A percentile compares a stretch with the other conserved stretches of the same genome.
Evolutionary conservation across 805 yeast genomes (phyloP).

Genomic region (Wickerhamomyces rabaulensis): DNA sequence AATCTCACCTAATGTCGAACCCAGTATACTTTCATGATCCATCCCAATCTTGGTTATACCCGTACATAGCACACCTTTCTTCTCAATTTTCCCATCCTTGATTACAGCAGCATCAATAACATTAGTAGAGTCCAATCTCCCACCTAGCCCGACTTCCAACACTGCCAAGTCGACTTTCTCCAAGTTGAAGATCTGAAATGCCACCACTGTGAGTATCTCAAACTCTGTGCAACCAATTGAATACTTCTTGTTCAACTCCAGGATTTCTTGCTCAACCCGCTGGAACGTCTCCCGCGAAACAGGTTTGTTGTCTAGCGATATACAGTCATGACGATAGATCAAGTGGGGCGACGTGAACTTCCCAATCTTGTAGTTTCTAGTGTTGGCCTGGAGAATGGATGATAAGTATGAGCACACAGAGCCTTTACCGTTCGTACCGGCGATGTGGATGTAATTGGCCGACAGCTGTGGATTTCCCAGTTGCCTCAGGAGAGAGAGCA

Average conservation of each 20-base stretch:
- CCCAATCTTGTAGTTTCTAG: constrained; percentile 46
- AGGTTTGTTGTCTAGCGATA: constrained; percentile 57
- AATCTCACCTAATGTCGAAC: constrained; percentile 57
- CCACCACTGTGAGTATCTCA: constrained; percentile 80
- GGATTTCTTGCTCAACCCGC: constrained; percentile 38
- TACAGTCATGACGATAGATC: constrained; percentile 66
- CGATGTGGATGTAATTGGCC: constrained; percentile 76
- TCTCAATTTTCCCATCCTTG: constrained; percentile 2
- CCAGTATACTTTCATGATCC: constrained; percentile 80
- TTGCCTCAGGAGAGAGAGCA: constrained; percentile 36
- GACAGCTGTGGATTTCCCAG: constrained; percentile 67
- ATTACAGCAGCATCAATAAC: constrained; percentile 36
- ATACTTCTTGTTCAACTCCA: constrained; percentile 31
- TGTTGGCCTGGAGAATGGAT: constrained; percentile 48
- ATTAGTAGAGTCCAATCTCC: constrained; percentile 85
- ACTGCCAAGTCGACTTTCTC: constrained; percentile 67
- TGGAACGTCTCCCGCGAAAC: constrained; percentile 44
- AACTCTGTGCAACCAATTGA: constrained; percentile 76
- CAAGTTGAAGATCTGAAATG: constrained; percentile 66
- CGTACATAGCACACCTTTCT: constrained; percentile 46
- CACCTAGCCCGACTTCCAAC: constrained; percentile 95
- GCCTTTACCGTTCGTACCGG: constrained; percentile 97
- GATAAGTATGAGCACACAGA: constrained; percentile 82
- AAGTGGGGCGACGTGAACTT: constrained; percentile 89
- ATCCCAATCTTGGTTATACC: constrained; percentile 82